Base-by-base conservation (phyloP, 768 basidiomycete genomes). In the Coprinopsis cinerea region DNA sequence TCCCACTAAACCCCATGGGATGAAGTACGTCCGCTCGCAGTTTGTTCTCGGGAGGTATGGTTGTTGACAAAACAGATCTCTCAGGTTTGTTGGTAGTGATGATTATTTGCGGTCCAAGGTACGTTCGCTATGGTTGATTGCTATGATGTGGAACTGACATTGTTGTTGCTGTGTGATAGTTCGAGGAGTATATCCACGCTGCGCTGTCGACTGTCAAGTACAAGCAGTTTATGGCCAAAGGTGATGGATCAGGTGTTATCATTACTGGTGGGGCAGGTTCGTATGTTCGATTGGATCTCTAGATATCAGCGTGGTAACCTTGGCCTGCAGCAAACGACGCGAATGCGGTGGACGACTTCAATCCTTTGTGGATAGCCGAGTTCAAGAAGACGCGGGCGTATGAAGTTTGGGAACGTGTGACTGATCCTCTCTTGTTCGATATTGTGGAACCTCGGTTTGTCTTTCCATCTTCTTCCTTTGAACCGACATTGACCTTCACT, bases 381-480 rank as follows among this genome's bases (percentile, higher is more conserved):
- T 96, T 98, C 68, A 88, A 81, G 65, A 77, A 75, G 56, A 94
- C 95, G 23, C 81, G 85, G 56, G 92, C 93, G 0, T 94, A 83
- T 63, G 82, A 87, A 47, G 80, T 91, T 2, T 99, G 96, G 96
- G 82, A 97, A 44, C 72, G 79, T 39, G 79, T 83, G 34, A 98
- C 96, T 1, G 96, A 99, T 65, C 87, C 92, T 1, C 72, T 92
- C 53, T 68, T 98, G 10, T 99, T 99, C 61, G 96, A 99, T 62
- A 89, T 98, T 42, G 79, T 95, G 47, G 96, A 99, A 64, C 89
- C 95, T 28, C 75, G 89, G 92, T 92, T 53, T 44, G 41, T 47
- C 30, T 32, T 17, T n/a, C 4, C 10, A 17, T 23, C 14, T 35
- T 39, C 2, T 15, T 10, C 34, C 20, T 27, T 30, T 35, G 25